Base-by-base conservation (phyloP, 2,329 filamentous ascomycete species). In the Pseudocercospora cruenta region DNA sequence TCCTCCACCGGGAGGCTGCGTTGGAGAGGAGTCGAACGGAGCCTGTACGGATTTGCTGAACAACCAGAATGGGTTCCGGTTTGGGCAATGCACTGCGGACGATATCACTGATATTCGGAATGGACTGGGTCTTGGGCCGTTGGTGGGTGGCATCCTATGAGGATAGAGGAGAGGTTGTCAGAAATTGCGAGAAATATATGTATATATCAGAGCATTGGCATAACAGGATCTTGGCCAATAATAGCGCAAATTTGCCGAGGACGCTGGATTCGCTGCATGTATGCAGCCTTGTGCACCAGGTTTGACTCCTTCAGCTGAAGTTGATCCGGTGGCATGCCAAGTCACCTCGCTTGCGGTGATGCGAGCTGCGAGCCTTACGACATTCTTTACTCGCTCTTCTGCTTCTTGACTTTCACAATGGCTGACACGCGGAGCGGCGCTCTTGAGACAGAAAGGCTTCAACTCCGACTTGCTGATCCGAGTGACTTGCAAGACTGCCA, bases 1-100 rank as follows among this genome's bases (percentile, higher is more conserved):
- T 24, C 62, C 66, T 43, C 67, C 67, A 4, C 65, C 69, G 1
- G 69, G 69, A 31, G 63, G 63, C n/a, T 71, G 69, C 54, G 39
- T 61, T 2, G 65, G 62, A 6, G 47, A 55, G 10, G 69, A 71
- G 28, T 61, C 53, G 2, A 21, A 62, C 16, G 62, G 62, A 14
- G 28, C 36, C 2, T 67, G 62, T 49, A 49, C 55, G 2, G 47
- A 65, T 33, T 22, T 65, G 10, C 7, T 63, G 43, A 43, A 39
- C n/a, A 57, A 63, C 19, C 16, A 33, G 24, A 59, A 59, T 16
- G 57, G 57, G 1, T 7, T 3, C 12, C 33, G 57, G 22, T 59
- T 59, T 26, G 62, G 62, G 1, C 54, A 63, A n/a, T 63, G 62
- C 9, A 51, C 39, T 12, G 62, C 54, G 1, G 24, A 43, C 21